Percentiles rank a stretch among this genome's conserved stretches.
Conservation (phyloP, 164 flowering plant genomes). For the Kalanchoe fedtschenkoi region DNA sequence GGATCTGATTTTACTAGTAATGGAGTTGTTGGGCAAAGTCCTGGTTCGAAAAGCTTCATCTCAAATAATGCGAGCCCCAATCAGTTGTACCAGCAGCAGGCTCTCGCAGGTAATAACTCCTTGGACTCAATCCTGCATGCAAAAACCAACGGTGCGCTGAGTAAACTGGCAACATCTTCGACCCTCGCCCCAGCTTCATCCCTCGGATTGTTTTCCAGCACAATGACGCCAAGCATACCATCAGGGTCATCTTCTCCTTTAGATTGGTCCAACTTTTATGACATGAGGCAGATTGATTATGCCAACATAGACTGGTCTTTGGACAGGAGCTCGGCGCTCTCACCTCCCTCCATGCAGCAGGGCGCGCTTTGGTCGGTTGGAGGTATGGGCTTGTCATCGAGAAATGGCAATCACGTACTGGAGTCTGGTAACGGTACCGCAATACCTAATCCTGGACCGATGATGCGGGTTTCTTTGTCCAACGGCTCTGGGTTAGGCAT, state of each 20-base stretch:
- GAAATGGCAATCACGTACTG: not conserved
- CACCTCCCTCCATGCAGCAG: not conserved
- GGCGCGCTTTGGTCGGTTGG: conserved; percentile 1
- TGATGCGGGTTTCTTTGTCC: not conserved
- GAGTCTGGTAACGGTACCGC: not conserved
- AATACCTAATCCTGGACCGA: not conserved
- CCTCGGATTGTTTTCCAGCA: not conserved
- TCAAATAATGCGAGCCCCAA: not conserved
- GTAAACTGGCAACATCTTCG: conserved; percentile 6
- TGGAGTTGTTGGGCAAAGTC: not conserved
- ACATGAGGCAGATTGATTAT: conserved; percentile 4
- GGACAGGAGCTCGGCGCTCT: not conserved
- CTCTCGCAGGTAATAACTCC: not conserved
- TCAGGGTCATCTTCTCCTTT: conserved; percentile 2
- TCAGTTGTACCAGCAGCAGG: conserved; percentile 5
- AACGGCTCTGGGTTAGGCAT: not conserved
- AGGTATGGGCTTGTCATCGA: not conserved
- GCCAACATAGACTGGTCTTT: conserved; percentile 7
- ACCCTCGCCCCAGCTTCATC: conserved; percentile 1
- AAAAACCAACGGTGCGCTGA: not conserved
- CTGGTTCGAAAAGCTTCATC: not conserved
- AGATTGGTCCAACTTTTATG: not conserved
- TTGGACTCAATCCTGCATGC: not conserved
- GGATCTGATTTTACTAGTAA: not conserved
- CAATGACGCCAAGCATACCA: not conserved